Conservation (phyloP, 257 asterid species). For the Dorcoceras hygrometricum region DNA sequence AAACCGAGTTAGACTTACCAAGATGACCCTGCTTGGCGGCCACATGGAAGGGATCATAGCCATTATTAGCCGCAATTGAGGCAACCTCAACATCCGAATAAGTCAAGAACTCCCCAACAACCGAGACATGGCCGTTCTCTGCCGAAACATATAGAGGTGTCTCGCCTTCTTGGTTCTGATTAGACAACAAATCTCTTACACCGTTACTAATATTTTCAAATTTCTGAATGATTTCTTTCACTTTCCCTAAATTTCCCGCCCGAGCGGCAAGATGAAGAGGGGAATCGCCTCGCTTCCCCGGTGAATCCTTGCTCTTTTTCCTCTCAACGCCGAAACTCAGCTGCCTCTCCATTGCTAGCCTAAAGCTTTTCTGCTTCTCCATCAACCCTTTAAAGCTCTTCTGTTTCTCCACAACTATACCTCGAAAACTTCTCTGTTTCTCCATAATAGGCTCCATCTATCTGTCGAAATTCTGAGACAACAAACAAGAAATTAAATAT, state of each 20-base stretch:
- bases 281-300: constrained; percentile 88
- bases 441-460: constrained; percentile 43
- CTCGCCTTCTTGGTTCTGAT: constrained; percentile 93
- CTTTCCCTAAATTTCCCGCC: constrained; percentile 76
- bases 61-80: constrained; percentile 69
- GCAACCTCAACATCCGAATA: constrained; percentile 72
- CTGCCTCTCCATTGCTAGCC: constrained; percentile 93
- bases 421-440: constrained; percentile 66
- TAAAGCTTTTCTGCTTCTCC: constrained; percentile 95
- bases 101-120: constrained; percentile 77
- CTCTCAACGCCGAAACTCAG: constrained; percentile 77
- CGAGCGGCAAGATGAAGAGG: constrained; percentile 87
- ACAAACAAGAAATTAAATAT: neutral
- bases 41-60: constrained; percentile 87
- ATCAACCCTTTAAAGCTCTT: constrained; percentile 81
- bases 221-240: constrained; percentile 65
- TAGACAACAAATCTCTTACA: constrained; percentile 55
- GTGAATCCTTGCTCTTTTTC: constrained; percentile 78
- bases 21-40: constrained; percentile 91
- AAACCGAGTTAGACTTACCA: constrained; percentile 40
- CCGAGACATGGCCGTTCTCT: constrained; percentile 64
- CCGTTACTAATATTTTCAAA: constrained; percentile 39
- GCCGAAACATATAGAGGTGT: constrained; percentile 89
- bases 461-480: neutral
- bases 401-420: constrained; percentile 70